A percentile compares a stretch with the other conserved stretches of the same genome.
These are phyloP conservation scores for Atractiella rhizophila DNA, from an alignment of 768 basidiomycete genomes.

Conservation along the genomic window DNA sequence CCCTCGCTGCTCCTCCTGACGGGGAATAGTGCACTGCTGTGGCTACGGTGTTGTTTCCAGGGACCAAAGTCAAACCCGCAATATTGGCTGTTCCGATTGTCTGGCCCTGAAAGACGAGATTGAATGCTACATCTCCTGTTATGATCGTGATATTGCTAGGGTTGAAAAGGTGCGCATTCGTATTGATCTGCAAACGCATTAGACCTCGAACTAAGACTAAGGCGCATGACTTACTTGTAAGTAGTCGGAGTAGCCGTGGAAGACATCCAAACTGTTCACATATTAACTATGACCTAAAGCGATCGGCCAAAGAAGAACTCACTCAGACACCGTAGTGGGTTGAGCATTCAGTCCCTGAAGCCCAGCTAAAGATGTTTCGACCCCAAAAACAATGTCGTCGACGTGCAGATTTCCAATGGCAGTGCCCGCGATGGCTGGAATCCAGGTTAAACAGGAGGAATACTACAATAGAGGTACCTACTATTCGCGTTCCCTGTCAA, in stretches of 20 bases:
- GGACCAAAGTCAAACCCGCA: constrained; percentile 33
- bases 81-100: constrained; percentile 37
- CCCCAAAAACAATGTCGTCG: constrained; percentile 33
- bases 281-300: neutral
- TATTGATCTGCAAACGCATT: too few relatives aligned
- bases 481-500: constrained; percentile 5
- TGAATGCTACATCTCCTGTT: constrained; percentile 39
- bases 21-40: constrained; percentile 37
- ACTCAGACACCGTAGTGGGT: constrained; percentile 32
- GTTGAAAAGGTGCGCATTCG: constrained; percentile 36
- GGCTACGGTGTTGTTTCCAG: constrained; percentile 33
- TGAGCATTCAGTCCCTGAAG: constrained; percentile 37
- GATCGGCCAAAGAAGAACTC: constrained; percentile 30
- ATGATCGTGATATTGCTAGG: constrained; percentile 30
- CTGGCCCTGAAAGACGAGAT: constrained; percentile 33
- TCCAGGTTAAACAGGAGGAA: too few relatives aligned
- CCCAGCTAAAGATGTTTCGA: constrained; percentile 35
- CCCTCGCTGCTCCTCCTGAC: constrained; percentile 31
- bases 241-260: constrained; percentile 37
- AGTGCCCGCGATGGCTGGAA: constrained; percentile 27
- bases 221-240: constrained; percentile 35
- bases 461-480: neutral
- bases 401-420: constrained; percentile 38
- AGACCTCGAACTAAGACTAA: too few relatives aligned
- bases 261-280: neutral